Conservation (phyloP, 169 alveolate genomes). For the Plasmodium coatneyi region DNA sequence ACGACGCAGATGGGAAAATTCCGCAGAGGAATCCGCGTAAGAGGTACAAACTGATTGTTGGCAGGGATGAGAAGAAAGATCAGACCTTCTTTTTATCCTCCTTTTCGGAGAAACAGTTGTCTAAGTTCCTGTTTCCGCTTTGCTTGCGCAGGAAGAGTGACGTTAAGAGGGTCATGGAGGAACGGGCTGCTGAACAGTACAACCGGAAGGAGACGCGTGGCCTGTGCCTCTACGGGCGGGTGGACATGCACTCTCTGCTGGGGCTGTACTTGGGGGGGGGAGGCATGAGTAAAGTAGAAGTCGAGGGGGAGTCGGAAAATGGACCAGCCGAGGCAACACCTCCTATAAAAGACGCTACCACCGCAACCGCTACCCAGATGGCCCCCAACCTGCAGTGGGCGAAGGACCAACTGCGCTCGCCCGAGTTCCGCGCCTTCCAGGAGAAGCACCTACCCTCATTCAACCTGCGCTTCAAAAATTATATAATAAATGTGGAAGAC, state of each 20-base stretch:
- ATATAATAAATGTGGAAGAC: conserved; percentile 45
- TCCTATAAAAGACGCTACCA: background rate
- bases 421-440: conserved; percentile 1
- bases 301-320: background rate
- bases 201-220: conserved; percentile 52
- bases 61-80: conserved; percentile 43
- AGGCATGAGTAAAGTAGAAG: background rate
- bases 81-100: conserved; percentile 66
- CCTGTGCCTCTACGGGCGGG: conserved; percentile 41
- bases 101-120: conserved; percentile 26
- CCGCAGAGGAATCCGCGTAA: background rate
- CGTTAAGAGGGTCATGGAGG: conserved; percentile 22
- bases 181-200: background rate
- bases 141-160: conserved; percentile 6
- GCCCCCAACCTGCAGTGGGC: background rate
- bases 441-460: background rate
- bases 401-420: background rate
- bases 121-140: conserved; percentile 54
- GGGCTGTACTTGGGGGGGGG: background rate
- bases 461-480: conserved; percentile 9
- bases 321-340: background rate
- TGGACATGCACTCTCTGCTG: conserved; percentile 34
- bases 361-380: background rate
- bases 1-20: background rate
- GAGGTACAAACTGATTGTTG: conserved; percentile 18